These are phyloP conservation scores for Ceratocystis eucalypticola DNA, from an alignment of 2,329 filamentous ascomycete genomes.

Conservation along the genomic window DNA sequence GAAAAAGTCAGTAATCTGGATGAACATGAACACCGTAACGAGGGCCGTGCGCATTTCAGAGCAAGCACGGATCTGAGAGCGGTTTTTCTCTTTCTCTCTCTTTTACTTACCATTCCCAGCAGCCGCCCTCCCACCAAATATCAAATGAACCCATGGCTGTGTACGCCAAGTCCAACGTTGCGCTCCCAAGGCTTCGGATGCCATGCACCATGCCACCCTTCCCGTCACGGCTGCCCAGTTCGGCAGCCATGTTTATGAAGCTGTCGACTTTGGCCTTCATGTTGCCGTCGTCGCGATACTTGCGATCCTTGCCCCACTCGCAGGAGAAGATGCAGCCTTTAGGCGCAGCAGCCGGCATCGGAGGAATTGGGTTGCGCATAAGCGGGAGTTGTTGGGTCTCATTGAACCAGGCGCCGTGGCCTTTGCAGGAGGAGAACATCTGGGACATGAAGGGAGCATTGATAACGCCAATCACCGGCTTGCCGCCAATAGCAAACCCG, in stretches of 20 bases:
- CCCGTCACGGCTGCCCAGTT: constrained; percentile 46
- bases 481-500: constrained; percentile 46
- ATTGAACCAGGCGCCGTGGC: constrained; percentile 56
- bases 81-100: background rate
- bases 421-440: constrained; percentile 53
- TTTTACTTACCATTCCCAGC: constrained; percentile 56
- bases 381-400: constrained; percentile 50
- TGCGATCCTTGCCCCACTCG: constrained; percentile 68
- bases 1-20: background rate
- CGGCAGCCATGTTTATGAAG: constrained; percentile 61
- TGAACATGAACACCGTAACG: background rate
- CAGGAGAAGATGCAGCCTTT: constrained; percentile 59
- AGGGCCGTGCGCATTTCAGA: background rate
- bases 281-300: constrained; percentile 53
- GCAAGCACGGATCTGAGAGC: background rate
- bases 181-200: constrained; percentile 56
- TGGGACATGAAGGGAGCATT: constrained; percentile 58
- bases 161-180: constrained; percentile 62
- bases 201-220: constrained; percentile 71
- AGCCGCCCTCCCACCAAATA: constrained; percentile 73
- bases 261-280: constrained; percentile 58
- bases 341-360: constrained; percentile 50
- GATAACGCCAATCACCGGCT: constrained; percentile 56
- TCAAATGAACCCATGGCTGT: constrained; percentile 62
- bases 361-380: constrained; percentile 46